Evolutionary conservation across 2,329 filamentous ascomycete species (phyloP), one percentile per base, ranked within the genome.

Genomic region (Talaromyces atroroseus): DNA sequence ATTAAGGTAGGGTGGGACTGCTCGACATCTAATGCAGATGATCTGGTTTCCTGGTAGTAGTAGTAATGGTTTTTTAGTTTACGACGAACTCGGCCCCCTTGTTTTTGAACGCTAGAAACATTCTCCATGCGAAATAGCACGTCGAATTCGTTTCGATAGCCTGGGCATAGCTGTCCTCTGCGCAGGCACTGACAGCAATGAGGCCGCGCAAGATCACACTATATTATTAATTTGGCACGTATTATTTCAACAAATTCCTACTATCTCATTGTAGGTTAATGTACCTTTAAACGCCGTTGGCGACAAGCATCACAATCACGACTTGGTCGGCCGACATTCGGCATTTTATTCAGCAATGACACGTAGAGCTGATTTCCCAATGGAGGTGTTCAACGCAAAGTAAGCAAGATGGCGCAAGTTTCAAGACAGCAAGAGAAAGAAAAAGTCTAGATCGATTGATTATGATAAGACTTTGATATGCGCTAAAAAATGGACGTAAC

Each of bases 231-330:
- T 42, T 20, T 2, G 7, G 24, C 7, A 40, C n/a, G 36, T n/a
- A n/a, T 16, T 16, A 40, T 40, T 11, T 40, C 18, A 40, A 40
- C 16, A 40, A 8, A 40, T 18, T 18, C 36, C 10, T 40, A 16
- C 10, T n/a, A 20, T 42, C 8, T n/a, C 38, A 7, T 5, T 5
- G n/a, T 7, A n/a, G 8, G 2, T 42, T 5, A 49, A 34, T 48
- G 7, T 40, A 51, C 49, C 49, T 51, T 51, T n/a, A 42, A 16
- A 23, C 49, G 49, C 18, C 49, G 34, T 34, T 42, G 34, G 8
- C 49, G 49, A 42, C 49, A 51, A 26, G 34, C 14, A 32, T n/a
- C 20, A 26, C 49, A 51, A 34, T 51, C 49, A 34, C 49, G 49
- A 12, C 49, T 51, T 3, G 49, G 34, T 14, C 49, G 49, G n/a